phyloP scores from a whole-genome alignment of 2,329 filamentous ascomycete species.

The Pseudocercospora pini-densiflorae region DNA sequence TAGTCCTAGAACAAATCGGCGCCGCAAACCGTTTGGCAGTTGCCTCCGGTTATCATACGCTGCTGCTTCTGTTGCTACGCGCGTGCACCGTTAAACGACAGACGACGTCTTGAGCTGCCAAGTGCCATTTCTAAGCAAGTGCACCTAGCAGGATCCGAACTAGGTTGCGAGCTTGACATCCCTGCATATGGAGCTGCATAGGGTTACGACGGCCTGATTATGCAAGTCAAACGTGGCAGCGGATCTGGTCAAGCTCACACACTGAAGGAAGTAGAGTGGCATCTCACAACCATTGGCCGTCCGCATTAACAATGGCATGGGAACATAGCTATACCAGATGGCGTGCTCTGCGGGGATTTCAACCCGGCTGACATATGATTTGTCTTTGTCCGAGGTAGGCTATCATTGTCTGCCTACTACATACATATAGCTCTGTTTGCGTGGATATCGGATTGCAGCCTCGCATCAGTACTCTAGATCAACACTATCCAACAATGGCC shows the following conservation, averaged over 20 bases:
- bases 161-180: not conserved
- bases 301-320: conserved; percentile 23
- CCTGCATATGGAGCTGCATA: not conserved
- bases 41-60: too few relatives aligned
- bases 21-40: not conserved
- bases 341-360: conserved; percentile 21
- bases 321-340: conserved; percentile 22
- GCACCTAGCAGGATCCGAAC: not conserved
- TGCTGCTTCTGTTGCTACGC: not conserved
- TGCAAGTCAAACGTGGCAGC: not conserved
- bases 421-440: not conserved
- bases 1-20: not conserved
- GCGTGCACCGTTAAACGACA: not conserved
- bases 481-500: conserved; percentile 20
- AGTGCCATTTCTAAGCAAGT: not conserved
- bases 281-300: conserved; percentile 10
- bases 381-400: conserved; percentile 7
- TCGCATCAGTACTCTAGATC: not conserved
- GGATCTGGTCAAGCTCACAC: not conserved
- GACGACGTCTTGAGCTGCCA: not conserved
- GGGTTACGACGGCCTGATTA: not conserved
- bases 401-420: not conserved
- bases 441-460: not conserved
- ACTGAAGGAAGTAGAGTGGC: not conserved
- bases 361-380: conserved; percentile 21